Evolutionary conservation across 2,329 filamentous ascomycete species (phyloP).

Genomic region (Cordyceps tenuipes): DNA sequence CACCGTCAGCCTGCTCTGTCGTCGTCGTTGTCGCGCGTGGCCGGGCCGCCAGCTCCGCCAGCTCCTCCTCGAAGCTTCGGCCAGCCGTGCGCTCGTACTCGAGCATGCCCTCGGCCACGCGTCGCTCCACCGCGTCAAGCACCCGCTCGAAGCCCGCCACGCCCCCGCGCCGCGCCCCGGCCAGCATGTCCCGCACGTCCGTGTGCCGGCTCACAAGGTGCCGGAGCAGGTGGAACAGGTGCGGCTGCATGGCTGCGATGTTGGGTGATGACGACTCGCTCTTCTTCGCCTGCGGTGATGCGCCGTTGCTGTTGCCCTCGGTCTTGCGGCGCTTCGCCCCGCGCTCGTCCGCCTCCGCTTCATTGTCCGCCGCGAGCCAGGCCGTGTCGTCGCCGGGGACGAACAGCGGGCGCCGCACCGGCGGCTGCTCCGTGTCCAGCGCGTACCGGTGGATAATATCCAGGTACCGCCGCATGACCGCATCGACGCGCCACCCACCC

Average conservation of each 20-base stretch:
- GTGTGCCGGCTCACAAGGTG: slow-evolving; percentile 74
- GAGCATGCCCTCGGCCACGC: slow-evolving; percentile 62
- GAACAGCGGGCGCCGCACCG: slow-evolving; percentile 64
- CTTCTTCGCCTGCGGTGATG: slow-evolving; percentile 9
- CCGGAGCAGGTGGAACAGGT: slow-evolving; percentile 85
- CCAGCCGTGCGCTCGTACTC: slow-evolving; percentile 53
- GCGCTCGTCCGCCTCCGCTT: slow-evolving; percentile 35
- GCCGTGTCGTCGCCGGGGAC: slow-evolving; percentile 48
- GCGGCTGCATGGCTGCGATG: slow-evolving; percentile 74
- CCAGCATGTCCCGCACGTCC: slow-evolving; percentile 77
- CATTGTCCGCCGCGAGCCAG: slow-evolving; percentile 33
- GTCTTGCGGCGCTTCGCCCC: slow-evolving; percentile 45
- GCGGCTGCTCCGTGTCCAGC: slow-evolving; percentile 56
- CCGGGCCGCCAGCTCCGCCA: slow-evolving; percentile 18
- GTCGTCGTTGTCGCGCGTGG: slow-evolving; percentile 22
- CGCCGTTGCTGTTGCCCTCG: slow-evolving; percentile 16
- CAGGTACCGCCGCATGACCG: slow-evolving; percentile 77
- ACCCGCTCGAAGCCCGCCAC: slow-evolving; percentile 71
- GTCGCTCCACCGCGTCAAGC: slow-evolving; percentile 64
- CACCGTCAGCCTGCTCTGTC: slow-evolving; percentile 19
- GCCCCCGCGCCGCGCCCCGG: slow-evolving; percentile 58
- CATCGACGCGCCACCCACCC: slow-evolving; percentile 84
- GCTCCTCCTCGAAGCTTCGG: slow-evolving; percentile 37
- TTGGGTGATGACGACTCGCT: slow-evolving; percentile 46
- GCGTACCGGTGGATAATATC: slow-evolving; percentile 81